phyloP scores from a whole-genome alignment of 306 rosid species.

The Pterocarpus santalinus region DNA sequence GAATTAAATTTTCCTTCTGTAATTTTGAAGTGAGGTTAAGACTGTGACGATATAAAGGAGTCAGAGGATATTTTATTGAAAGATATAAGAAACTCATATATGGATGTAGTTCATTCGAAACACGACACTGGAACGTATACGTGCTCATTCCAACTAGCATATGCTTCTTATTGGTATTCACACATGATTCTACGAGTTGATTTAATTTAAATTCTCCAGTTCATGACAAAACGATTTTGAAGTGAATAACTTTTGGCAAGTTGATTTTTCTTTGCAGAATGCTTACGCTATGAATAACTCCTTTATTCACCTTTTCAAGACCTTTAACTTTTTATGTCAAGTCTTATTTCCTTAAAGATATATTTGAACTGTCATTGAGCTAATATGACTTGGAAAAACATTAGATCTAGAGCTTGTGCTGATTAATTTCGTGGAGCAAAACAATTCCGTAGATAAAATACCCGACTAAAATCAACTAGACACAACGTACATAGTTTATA shows the following conservation, averaged over 20 bases:
- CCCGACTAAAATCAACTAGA: too few relatives aligned
- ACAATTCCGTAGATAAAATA: too few relatives aligned
- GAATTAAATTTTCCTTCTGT: neutral
- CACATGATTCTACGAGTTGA: conserved; percentile 32
- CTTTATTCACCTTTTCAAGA: conserved; percentile 25
- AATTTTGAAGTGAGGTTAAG: neutral
- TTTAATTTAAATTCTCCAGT: conserved; percentile 45
- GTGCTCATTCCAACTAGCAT: conserved; percentile 28
- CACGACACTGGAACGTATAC: neutral
- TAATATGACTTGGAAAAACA: neutral
- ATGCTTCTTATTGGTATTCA: conserved; percentile 33
- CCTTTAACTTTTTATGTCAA: neutral
- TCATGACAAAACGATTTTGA: conserved; percentile 42
- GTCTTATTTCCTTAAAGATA: neutral
- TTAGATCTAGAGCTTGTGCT: neutral
- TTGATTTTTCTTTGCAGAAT: conserved; percentile 54
- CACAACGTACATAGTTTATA: too few relatives aligned
- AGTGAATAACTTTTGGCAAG: conserved; percentile 33
- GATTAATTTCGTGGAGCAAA: neutral
- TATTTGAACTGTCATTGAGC: neutral
- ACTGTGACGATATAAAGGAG: neutral
- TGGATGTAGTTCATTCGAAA: neutral
- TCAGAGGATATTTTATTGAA: neutral
- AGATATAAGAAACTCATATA: neutral
- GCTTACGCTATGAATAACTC: conserved; percentile 58